A percentile compares a stretch with the other conserved stretches of the same genome.
Conservation (phyloP, 495 filamentous ascomycete genomes). For the Neurospora sublineolata region DNA sequence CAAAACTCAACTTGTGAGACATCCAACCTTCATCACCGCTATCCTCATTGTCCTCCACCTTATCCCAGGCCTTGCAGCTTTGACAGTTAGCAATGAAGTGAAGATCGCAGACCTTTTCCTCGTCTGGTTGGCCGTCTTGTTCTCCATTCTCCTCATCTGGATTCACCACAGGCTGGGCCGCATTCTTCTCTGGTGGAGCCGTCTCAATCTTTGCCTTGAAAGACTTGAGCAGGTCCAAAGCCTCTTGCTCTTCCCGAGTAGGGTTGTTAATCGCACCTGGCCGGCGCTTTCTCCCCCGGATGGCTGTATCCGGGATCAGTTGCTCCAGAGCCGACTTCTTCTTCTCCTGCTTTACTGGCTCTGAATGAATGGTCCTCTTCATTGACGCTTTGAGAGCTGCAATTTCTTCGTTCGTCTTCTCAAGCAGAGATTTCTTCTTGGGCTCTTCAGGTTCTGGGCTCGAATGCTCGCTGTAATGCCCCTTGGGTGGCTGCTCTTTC, state of each 20-base stretch:
- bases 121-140: constrained; percentile 19
- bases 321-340: constrained; percentile 61
- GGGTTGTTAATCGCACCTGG: constrained; percentile 33
- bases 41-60: constrained; percentile 42
- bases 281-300: constrained; percentile 68
- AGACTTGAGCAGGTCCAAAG: constrained; percentile 57
- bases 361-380: constrained; percentile 59
- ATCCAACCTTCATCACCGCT: constrained; percentile 54
- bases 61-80: constrained; percentile 74
- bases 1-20: constrained; percentile 70
- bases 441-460: constrained; percentile 38
- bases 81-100: constrained; percentile 92
- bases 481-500: constrained; percentile 11
- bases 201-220: constrained; percentile 71
- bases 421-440: constrained; percentile 31
- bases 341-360: constrained; percentile 41
- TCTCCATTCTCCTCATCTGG: constrained; percentile 20
- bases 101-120: constrained; percentile 58
- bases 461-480: constrained; percentile 17
- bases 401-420: constrained; percentile 84
- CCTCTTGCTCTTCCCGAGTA: constrained; percentile 45
- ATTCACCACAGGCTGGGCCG: constrained; percentile 10
- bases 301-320: constrained; percentile 73
- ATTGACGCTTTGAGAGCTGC: constrained; percentile 84
- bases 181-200: constrained; percentile 36